Percentiles rank a stretch among this genome's conserved stretches.
Conservation (phyloP, 2,329 filamentous ascomycete genomes). For the Epichloe festucae region DNA sequence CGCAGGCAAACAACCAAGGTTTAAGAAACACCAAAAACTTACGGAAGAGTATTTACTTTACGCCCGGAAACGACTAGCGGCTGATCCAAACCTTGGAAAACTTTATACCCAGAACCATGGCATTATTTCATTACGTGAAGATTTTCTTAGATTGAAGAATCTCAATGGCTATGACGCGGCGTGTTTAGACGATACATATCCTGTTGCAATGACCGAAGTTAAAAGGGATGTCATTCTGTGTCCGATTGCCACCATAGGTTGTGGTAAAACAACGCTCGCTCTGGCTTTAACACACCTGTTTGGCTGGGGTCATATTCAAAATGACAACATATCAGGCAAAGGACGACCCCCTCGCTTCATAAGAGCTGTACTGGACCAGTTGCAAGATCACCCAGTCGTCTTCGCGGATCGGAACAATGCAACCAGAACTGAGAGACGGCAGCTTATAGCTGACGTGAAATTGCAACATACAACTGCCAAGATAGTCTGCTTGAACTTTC, state of each 20-base stretch:
- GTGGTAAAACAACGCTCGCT: slow-evolving; percentile 90
- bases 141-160: slow-evolving; percentile 73
- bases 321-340: slow-evolving; percentile 83
- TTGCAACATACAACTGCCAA: slow-evolving; percentile 48
- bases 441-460: slow-evolving; percentile 70
- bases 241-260: slow-evolving; percentile 86
- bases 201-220: slow-evolving; percentile 38
- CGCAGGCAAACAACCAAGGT: slow-evolving; percentile 55
- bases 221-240: slow-evolving; percentile 65
- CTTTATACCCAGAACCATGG: slow-evolving; percentile 81
- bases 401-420: slow-evolving; percentile 94
- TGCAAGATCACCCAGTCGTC: slow-evolving; percentile 57
- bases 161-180: slow-evolving; percentile 84
- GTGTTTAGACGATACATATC: slow-evolving; percentile 47
- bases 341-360: slow-evolving; percentile 71
- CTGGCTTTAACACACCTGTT: slow-evolving; percentile 73
- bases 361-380: slow-evolving; percentile 49
- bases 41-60: slow-evolving; percentile 85
- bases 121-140: slow-evolving; percentile 81
- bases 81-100: slow-evolving; percentile 53
- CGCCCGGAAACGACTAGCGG: slow-evolving; percentile 58
- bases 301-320: slow-evolving; percentile 85
- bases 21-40: slow-evolving; percentile 77
- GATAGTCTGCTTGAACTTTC: slow-evolving; percentile 79
- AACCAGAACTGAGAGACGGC: slow-evolving; percentile 71